These are phyloP conservation scores for Penicillium corylophilum DNA, from an alignment of 2,329 filamentous ascomycete genomes.

Conservation along the genomic window DNA sequence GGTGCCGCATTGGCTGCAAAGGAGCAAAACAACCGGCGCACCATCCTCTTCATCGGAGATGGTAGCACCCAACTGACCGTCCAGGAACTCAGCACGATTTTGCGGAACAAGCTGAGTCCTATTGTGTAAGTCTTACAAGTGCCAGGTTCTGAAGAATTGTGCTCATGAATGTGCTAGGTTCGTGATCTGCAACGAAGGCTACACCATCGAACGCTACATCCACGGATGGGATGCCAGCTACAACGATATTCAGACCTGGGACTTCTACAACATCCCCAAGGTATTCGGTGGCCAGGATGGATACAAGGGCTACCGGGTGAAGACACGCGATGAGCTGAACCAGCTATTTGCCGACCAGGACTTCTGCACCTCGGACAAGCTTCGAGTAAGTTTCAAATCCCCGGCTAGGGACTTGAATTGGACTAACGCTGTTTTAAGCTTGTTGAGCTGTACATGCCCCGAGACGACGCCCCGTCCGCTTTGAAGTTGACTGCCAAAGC, in stretches of 20 bases:
- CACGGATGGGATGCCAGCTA: constrained; percentile 77
- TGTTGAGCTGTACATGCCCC: constrained; percentile 79
- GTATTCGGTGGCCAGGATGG: constrained; percentile 65
- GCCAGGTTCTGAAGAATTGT: neutral
- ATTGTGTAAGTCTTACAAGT: constrained; percentile 62
- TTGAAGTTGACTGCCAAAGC: constrained; percentile 70
- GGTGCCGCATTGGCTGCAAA: constrained; percentile 73
- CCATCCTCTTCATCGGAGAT: constrained; percentile 85
- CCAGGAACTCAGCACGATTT: constrained; percentile 82
- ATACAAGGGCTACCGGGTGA: constrained; percentile 64
- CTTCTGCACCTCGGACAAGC: constrained; percentile 56
- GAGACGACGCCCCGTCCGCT: constrained; percentile 71
- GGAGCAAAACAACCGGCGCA: constrained; percentile 63
- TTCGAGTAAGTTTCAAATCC: constrained; percentile 39
- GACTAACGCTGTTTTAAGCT: constrained; percentile 56
- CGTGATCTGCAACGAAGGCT: constrained; percentile 83
- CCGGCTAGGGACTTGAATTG: neutral
- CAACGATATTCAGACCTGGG: constrained; percentile 78
- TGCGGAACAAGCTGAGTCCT: constrained; percentile 69
- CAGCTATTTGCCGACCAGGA: constrained; percentile 62
- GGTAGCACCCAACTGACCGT: constrained; percentile 82
- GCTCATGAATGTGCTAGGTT: constrained; percentile 47
- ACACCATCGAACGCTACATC: constrained; percentile 85
- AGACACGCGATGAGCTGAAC: constrained; percentile 68
- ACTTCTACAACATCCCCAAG: constrained; percentile 65